Conservation (phyloP, 2,329 filamentous ascomycete genomes). For the Hypoxylon sp. region DNA sequence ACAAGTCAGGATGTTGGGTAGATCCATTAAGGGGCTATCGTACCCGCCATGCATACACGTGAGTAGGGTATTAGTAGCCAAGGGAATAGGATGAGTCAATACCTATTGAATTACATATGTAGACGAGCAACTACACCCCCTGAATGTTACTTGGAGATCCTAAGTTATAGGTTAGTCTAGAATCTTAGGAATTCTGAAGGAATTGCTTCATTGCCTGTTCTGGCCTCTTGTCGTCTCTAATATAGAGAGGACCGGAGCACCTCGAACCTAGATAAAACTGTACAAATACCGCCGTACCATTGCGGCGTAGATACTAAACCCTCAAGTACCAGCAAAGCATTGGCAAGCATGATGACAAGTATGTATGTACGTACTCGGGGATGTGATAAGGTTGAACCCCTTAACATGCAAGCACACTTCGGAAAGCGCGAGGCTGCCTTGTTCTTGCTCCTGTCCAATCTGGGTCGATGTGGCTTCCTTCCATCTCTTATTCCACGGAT, state of each 20-base stretch:
- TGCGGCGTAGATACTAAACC: conserved; percentile 12
- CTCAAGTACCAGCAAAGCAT: conserved; percentile 12
- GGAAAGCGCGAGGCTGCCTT: conserved; percentile 23
- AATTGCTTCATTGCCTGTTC: conserved; percentile 11
- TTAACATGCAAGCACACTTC: conserved; percentile 1
- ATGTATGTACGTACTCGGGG: not conserved
- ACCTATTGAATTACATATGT: not conserved
- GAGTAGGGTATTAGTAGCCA: not conserved
- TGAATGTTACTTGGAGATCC: conserved; percentile 27
- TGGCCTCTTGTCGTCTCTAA: not conserved
- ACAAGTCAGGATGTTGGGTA: conserved; percentile 11
- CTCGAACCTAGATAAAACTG: not conserved
- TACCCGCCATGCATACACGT: conserved; percentile 13
- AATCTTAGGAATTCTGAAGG: conserved; percentile 1
- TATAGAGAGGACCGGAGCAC: conserved; percentile 1
- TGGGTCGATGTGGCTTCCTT: conserved; percentile 6
- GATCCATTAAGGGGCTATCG: conserved; percentile 8
- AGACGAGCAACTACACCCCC: conserved; percentile 20
- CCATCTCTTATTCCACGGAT: conserved; percentile 13
- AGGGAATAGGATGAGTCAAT: not conserved
- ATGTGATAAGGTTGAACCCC: not conserved
- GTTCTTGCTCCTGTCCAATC: conserved; percentile 21
- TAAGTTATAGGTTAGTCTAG: conserved; percentile 9
- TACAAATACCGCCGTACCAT: not conserved
- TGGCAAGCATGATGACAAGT: not conserved